Evolutionary conservation across 495 filamentous ascomycete species (phyloP), one percentile per base, ranked within the genome.

Genomic region (Letharia lupina): DNA sequence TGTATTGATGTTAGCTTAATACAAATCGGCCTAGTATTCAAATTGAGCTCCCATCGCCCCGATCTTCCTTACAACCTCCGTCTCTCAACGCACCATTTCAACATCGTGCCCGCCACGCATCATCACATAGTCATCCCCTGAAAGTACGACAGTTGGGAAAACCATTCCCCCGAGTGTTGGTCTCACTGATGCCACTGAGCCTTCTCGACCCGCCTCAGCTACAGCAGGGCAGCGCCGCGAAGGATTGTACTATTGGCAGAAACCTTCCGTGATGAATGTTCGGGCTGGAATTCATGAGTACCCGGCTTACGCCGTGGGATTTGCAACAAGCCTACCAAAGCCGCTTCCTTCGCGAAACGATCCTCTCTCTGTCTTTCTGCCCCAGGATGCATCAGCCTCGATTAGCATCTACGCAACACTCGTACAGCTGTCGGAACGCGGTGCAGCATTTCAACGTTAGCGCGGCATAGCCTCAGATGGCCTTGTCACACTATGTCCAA

Each of bases 241-340:
- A 50, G 47, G 28, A 23, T 50, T 7, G 44, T 20, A 45, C n/a
- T 12, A 50, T 23, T 12, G 2, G 1, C 4, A 10, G 47, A 50
- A 28, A 9, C n/a, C 3, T 28, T 8, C n/a, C n/a, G 8, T 0
- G 1, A 1, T 0, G 23, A 1, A 8, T 10, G 5, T 7, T 28
- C 47, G 28, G 1, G 47, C 47, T 50, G 20, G n/a, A 7, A 50
- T 12, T 8, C 44, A 4, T n/a, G 47, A 15, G 10, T 9, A 11
- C 10, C 41, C 12, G 41, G 5, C 13, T 10, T 23, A 12, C n/a
- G 20, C n/a, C 20, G 3, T 50, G 20, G 47, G 8, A 2, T 23
- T 10, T 10, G 7, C n/a, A 50, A 28, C 20, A 12, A 50, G 47
- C 47, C n/a, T 33, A 10, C 6, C 50, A 28, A 15, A 54, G 23